These are phyloP conservation scores for Aegilops umbellulata DNA, from an alignment of 176 grass and related monocot species.

Conservation along the genomic window DNA sequence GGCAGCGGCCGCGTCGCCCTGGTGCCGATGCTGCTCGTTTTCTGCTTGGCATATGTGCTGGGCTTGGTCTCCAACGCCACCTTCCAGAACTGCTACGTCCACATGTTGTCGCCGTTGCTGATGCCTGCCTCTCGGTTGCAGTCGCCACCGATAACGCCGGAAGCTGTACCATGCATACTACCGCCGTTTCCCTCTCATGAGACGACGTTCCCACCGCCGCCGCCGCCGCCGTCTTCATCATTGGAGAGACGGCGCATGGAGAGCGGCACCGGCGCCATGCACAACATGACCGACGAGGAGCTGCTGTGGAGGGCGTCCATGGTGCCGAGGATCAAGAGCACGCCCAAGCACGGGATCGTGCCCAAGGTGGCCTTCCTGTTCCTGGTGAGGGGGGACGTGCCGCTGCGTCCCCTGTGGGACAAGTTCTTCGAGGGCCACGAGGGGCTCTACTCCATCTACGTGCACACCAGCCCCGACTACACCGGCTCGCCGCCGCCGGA, in stretches of 20 bases:
- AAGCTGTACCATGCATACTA: neutral
- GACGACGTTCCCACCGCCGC: neutral
- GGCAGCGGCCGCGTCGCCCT: neutral
- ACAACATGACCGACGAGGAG: conserved; percentile 66
- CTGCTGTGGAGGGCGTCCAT: conserved; percentile 64
- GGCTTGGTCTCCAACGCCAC: conserved; percentile 1
- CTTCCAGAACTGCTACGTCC: neutral
- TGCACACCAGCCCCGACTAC: conserved; percentile 56
- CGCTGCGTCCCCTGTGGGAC: conserved; percentile 70
- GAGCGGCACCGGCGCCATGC: neutral
- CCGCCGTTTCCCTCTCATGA: neutral
- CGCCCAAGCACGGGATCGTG: conserved; percentile 24
- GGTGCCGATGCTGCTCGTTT: neutral
- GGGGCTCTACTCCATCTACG: conserved; percentile 63
- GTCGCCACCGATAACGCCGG: neutral
- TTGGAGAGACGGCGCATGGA: neutral
- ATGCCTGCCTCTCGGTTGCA: neutral
- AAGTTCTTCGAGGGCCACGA: conserved; percentile 68
- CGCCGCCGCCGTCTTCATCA: too few relatives aligned
- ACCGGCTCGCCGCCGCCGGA: conserved; percentile 29
- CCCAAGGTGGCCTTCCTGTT: conserved; percentile 84
- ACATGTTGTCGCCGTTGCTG: neutral
- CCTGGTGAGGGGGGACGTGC: conserved; percentile 48
- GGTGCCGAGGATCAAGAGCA: conserved; percentile 33
- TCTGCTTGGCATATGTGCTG: neutral